These are phyloP conservation scores for Juncus effusus DNA, from an alignment of 176 grass and related monocot genomes.

Conservation along the genomic window DNA sequence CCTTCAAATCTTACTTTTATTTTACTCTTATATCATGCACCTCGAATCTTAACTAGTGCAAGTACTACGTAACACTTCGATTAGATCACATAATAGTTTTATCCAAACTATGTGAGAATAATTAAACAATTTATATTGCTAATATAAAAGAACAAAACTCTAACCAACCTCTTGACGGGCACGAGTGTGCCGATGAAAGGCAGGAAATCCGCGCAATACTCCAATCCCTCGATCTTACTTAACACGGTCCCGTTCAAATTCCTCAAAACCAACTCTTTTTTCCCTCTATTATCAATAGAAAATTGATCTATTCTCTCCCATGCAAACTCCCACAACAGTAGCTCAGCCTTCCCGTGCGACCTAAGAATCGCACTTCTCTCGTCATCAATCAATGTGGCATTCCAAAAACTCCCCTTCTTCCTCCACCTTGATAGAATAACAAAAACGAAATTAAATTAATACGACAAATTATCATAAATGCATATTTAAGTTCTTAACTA, in stretches of 20 bases:
- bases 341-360: constrained; percentile 10
- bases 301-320: too few species aligned
- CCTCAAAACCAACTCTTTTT: constrained; percentile 15
- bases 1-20: background rate
- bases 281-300: background rate
- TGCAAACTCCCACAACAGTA: constrained; percentile 8
- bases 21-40: background rate
- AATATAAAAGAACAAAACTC: background rate
- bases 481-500: too few species aligned
- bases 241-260: constrained; percentile 16
- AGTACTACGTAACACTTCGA: background rate
- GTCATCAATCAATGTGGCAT: background rate
- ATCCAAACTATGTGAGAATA: background rate
- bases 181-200: constrained; percentile 43
- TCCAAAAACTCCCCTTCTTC: background rate
- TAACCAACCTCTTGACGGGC: constrained; percentile 29
- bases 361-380: background rate
- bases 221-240: background rate
- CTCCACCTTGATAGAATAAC: background rate
- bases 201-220: constrained; percentile 33
- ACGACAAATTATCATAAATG: too few species aligned
- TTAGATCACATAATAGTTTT: background rate
- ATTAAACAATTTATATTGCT: background rate
- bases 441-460: too few species aligned
- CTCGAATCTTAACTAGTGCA: background rate